These are phyloP conservation scores for Penicillium herquei DNA, from an alignment of 495 filamentous ascomycete genomes.

Conservation along the genomic window DNA sequence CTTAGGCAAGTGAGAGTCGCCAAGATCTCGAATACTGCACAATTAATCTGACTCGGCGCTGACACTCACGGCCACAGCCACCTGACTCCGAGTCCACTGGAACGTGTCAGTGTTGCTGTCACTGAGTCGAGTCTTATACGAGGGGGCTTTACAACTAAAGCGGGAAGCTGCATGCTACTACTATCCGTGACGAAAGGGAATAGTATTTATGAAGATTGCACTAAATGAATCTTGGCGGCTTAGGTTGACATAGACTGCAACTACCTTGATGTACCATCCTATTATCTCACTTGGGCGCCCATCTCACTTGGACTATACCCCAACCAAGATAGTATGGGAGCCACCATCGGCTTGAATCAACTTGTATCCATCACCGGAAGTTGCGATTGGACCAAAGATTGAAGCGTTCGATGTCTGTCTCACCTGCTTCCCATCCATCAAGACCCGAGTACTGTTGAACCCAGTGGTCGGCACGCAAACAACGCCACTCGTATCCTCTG, in stretches of 20 bases:
- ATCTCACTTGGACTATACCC: neutral
- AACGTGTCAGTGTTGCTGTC: neutral
- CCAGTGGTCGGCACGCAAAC: constrained; percentile 3
- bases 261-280: too few species aligned
- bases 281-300: too few species aligned
- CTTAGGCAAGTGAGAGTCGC: neutral
- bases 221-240: too few species aligned
- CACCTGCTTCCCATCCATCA: constrained; percentile 2
- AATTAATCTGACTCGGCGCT: neutral
- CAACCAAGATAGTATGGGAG: constrained; percentile 1
- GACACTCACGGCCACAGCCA: neutral
- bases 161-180: too few species aligned
- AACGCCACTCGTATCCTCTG: constrained; percentile 6
- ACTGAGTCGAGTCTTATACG: too few species aligned
- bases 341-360: constrained; percentile 4
- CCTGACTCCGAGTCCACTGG: neutral
- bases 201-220: too few species aligned
- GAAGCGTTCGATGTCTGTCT: neutral
- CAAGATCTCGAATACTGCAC: neutral
- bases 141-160: too few species aligned
- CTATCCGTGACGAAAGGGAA: too few species aligned
- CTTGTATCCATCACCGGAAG: neutral
- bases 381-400: neutral
- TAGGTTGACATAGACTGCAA: too few species aligned
- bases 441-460: neutral